Conservation (phyloP, 495 filamentous ascomycete species). For the Lepidopterella palustris region DNA sequence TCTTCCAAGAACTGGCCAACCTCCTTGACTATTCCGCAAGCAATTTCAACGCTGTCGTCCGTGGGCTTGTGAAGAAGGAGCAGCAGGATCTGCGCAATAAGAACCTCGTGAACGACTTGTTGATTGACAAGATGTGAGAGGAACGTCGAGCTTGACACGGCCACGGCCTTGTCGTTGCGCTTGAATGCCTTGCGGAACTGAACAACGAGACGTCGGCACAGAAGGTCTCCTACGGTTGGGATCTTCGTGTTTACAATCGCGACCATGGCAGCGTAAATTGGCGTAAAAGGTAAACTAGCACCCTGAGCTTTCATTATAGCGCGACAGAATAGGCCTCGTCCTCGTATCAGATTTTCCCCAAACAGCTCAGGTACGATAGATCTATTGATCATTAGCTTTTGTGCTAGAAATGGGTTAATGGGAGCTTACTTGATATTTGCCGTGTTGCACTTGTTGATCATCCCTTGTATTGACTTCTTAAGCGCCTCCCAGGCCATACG, state of each 20-base stretch:
- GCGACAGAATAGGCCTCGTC: constrained; percentile 85
- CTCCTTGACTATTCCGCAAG: constrained; percentile 82
- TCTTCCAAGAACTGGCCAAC: constrained; percentile 92
- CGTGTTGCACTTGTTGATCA: constrained; percentile 98
- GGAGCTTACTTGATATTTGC: constrained; percentile 99
- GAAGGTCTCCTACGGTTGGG: constrained; percentile 84
- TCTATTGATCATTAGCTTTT: no score
- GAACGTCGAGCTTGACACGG: constrained; percentile 83
- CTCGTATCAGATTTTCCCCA: constrained; percentile 85
- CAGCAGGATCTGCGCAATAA: constrained; percentile 84
- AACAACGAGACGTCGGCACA: constrained; percentile 76
- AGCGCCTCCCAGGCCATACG: constrained; percentile 98
- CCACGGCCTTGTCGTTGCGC: constrained; percentile 94
- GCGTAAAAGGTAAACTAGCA: constrained; percentile 90
- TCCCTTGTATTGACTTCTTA: constrained; percentile 97
- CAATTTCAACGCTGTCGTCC: constrained; percentile 97
- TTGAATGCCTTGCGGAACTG: constrained; percentile 96
- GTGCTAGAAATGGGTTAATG: no score
- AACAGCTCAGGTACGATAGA: constrained; percentile 93
- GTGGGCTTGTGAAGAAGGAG: constrained; percentile 89
- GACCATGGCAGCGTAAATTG: constrained; percentile 89
- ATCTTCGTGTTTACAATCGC: constrained; percentile 98
- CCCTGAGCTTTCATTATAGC: constrained; percentile 97
- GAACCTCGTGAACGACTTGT: constrained; percentile 88
- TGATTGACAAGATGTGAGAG: constrained; percentile 92